Evolutionary conservation across 1,139 yeast species (phyloP).

Genomic region (Chernovozyma aurita): DNA sequence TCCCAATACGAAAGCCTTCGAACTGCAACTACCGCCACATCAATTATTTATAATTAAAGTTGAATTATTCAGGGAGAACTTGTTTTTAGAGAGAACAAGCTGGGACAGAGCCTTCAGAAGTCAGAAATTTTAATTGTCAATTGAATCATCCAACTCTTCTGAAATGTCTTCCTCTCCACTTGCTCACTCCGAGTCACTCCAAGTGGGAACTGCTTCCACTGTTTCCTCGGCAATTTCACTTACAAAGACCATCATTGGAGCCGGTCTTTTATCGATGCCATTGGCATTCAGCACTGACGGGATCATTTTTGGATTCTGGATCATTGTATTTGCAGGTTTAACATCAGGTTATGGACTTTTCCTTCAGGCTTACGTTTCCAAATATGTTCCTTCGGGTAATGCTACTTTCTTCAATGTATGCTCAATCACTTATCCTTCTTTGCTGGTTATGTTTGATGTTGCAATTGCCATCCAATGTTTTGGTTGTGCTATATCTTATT

Average conservation of each 20-base stretch:
- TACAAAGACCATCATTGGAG: conserved; percentile 76
- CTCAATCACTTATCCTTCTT: conserved; percentile 76
- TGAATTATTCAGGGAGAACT: too few relatives aligned
- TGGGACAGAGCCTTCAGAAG: too few relatives aligned
- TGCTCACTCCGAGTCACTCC: too few relatives aligned
- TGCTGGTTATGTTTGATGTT: conserved; percentile 76
- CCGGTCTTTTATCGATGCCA: conserved; percentile 93
- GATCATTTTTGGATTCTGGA: conserved; percentile 57
- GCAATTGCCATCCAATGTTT: conserved; percentile 84
- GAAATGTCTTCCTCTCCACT: too few relatives aligned
- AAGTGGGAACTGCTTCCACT: conserved; percentile 18
- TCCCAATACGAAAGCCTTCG: too few relatives aligned
- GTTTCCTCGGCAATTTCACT: conserved; percentile 55
- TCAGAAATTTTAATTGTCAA: too few relatives aligned
- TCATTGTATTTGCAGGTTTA: conserved; percentile 68
- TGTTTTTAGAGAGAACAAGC: too few relatives aligned
- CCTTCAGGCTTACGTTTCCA: conserved; percentile 71
- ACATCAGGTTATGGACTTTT: conserved; percentile 80
- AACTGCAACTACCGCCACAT: too few relatives aligned
- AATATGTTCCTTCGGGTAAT: conserved; percentile 62
- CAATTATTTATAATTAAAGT: too few relatives aligned
- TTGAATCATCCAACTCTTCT: too few relatives aligned
- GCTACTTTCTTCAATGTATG: conserved; percentile 88
- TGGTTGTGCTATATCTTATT: conserved; percentile 44
- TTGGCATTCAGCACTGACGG: conserved; percentile 88